phyloP scores from a whole-genome alignment of 257 asterid genomes.

The Perilla frutescens region DNA sequence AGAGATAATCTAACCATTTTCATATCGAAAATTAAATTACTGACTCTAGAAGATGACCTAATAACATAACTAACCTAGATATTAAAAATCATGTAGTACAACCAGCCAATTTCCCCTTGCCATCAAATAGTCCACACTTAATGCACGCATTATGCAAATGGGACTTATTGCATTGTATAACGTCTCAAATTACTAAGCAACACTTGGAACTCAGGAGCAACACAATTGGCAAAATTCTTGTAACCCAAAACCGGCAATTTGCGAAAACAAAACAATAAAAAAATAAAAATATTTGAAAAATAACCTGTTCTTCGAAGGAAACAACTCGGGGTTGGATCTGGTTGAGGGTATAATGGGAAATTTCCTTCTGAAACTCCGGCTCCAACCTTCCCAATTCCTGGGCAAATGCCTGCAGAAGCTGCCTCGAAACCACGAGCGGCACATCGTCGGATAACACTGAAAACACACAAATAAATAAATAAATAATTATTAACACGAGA shows the following conservation, averaged over 20 bases:
- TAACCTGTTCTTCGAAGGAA: constrained; percentile 95
- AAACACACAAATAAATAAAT: constrained; percentile 9
- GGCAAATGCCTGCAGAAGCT: constrained; percentile 90
- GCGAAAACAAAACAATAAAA: neutral
- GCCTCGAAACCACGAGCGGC: constrained; percentile 94
- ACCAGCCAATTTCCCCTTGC: neutral
- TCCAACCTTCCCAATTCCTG: constrained; percentile 88
- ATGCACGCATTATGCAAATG: neutral
- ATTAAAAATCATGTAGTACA: neutral
- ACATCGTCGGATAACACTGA: constrained; percentile 90
- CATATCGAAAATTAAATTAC: neutral
- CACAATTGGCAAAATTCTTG: neutral
- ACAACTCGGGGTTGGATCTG: constrained; percentile 98
- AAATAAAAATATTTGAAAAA: neutral
- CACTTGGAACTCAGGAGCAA: neutral
- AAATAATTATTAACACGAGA: neutral
- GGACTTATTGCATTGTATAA: neutral
- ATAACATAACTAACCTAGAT: neutral
- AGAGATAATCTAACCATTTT: neutral
- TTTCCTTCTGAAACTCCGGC: constrained; percentile 89
- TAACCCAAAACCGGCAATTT: neutral
- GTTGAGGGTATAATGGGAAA: constrained; percentile 83
- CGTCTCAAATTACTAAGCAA: neutral
- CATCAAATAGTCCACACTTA: constrained; percentile 19
- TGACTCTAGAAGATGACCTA: neutral